These are phyloP conservation scores for Penicillium hordei DNA, from an alignment of 2,329 filamentous ascomycete genomes.

Conservation along the genomic window DNA sequence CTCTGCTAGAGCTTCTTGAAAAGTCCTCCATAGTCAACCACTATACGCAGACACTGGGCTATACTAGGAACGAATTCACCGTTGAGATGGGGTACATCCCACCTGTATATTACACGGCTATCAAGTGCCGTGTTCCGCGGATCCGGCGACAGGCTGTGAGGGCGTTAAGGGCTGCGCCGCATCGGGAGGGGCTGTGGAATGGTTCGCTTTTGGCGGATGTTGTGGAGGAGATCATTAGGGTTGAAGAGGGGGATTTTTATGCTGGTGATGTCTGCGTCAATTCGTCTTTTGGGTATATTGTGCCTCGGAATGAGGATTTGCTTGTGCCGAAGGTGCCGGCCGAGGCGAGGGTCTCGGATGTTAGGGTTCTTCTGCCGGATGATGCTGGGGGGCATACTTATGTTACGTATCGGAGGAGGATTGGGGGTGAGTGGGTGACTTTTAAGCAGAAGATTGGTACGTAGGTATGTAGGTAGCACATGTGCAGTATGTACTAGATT, in stretches of 20 bases:
- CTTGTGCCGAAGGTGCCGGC: constrained; percentile 5
- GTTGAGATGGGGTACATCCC: constrained; percentile 36
- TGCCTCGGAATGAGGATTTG: constrained; percentile 3
- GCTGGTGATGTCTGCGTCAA: background rate
- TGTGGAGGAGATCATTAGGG: constrained; percentile 11
- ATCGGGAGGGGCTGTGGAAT: constrained; percentile 22
- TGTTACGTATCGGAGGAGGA: constrained; percentile 11
- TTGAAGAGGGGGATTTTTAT: constrained; percentile 14
- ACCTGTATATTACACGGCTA: constrained; percentile 34
- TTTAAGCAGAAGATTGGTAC: constrained; percentile 2
- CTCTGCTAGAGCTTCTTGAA: constrained; percentile 3
- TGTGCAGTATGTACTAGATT: too few species aligned
- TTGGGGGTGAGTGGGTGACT: background rate
- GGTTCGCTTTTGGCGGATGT: constrained; percentile 16
- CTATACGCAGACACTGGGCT: background rate
- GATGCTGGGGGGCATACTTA: constrained; percentile 7
- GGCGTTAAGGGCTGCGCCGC: constrained; percentile 13
- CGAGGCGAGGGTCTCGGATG: constrained; percentile 10
- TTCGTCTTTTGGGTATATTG: background rate
- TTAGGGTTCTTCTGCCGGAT: constrained; percentile 14
- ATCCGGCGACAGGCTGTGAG: constrained; percentile 29
- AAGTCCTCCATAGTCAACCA: background rate
- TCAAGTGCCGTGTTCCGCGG: constrained; percentile 36
- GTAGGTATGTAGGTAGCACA: background rate
- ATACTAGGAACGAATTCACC: constrained; percentile 13